A percentile compares a stretch with the other conserved stretches of the same genome.
These are phyloP conservation scores for Oenanthe sinensis DNA, from an alignment of 129 eudicot species.

Conservation along the genomic window DNA sequence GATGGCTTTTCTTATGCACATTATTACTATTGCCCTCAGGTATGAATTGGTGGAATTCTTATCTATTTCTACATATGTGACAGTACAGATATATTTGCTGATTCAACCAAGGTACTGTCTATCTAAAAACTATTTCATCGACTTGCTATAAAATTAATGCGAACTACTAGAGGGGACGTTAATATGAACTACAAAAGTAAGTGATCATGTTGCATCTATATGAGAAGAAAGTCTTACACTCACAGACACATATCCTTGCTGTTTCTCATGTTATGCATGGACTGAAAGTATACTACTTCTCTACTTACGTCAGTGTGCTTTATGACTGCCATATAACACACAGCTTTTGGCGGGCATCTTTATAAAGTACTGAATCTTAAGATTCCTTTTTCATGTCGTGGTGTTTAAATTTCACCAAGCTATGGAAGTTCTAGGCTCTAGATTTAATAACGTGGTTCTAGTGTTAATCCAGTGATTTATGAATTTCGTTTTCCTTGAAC, in stretches of 20 bases:
- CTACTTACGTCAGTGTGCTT: neutral
- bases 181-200: neutral
- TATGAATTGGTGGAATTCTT: conserved; percentile 83
- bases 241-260: neutral
- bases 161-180: neutral
- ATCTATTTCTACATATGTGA: conserved; percentile 89
- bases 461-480: neutral
- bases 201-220: neutral
- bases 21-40: conserved; percentile 34
- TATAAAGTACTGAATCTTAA: neutral
- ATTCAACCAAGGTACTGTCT: conserved; percentile 60
- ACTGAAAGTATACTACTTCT: neutral
- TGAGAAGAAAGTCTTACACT: neutral
- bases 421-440: neutral
- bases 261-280: neutral
- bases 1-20: conserved; percentile 12
- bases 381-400: neutral
- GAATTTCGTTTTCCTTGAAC: neutral
- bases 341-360: neutral
- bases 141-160: neutral
- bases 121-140: neutral
- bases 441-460: neutral
- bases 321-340: too few relatives aligned
- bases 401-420: neutral
- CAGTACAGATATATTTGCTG: conserved; percentile 68